A percentile compares a stretch with the other conserved stretches of the same genome.
Conservation (phyloP, 495 filamentous ascomycete species). For the Hypomontagnella monticulosa region DNA sequence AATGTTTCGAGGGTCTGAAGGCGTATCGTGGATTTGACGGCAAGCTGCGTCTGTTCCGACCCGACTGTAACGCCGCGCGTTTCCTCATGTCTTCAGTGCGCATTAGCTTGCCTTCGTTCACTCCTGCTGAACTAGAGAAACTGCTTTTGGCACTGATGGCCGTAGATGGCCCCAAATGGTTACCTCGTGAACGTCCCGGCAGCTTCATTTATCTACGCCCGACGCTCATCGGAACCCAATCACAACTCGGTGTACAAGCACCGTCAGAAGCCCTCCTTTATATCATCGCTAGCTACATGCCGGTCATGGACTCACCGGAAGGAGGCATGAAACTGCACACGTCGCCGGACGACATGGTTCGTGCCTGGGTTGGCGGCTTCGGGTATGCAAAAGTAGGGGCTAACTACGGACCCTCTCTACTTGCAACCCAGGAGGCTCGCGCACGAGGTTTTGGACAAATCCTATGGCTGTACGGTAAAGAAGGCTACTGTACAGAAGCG, state of each 20-base stretch:
- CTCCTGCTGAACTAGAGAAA: slow-evolving; percentile 74
- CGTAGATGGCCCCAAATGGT: slow-evolving; percentile 79
- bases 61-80: slow-evolving; percentile 77
- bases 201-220: slow-evolving; percentile 81
- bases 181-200: slow-evolving; percentile 72
- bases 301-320: slow-evolving; percentile 62
- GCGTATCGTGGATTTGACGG: slow-evolving; percentile 85
- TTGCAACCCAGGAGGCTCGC: slow-evolving; percentile 77
- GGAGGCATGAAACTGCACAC: slow-evolving; percentile 81
- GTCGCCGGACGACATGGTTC: slow-evolving; percentile 76
- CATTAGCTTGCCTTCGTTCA: slow-evolving; percentile 81
- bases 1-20: slow-evolving; percentile 94
- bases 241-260: slow-evolving; percentile 80
- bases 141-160: slow-evolving; percentile 77
- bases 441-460: slow-evolving; percentile 82
- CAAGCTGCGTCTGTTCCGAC: slow-evolving; percentile 85
- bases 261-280: slow-evolving; percentile 86
- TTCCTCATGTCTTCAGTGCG: slow-evolving; percentile 76
- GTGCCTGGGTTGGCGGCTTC: slow-evolving; percentile 93
- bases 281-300: slow-evolving; percentile 81
- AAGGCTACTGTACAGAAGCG: slow-evolving; percentile 84
- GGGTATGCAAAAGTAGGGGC: slow-evolving; percentile 91
- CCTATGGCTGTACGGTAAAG: slow-evolving; percentile 85
- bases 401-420: slow-evolving; percentile 86
- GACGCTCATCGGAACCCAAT: slow-evolving; percentile 82